phyloP scores from a whole-genome alignment of 495 filamentous ascomycete species.

The Echria macrotheca region DNA sequence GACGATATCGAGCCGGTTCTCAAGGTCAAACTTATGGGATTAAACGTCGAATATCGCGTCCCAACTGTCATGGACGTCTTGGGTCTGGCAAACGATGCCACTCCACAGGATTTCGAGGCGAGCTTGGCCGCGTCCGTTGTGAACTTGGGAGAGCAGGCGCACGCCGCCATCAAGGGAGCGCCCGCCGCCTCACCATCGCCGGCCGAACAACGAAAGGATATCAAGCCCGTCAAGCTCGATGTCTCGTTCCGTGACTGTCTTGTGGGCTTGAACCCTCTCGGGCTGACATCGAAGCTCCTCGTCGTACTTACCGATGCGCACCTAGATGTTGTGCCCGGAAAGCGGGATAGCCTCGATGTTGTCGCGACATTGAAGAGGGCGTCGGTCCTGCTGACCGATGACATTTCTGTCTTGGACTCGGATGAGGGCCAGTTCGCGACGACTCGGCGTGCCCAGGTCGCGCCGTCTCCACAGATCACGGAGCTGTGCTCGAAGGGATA shows the following conservation, averaged over 20 bases:
- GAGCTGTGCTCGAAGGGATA: slow-evolving; percentile 67
- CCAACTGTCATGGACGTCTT: slow-evolving; percentile 74
- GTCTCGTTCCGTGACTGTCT: slow-evolving; percentile 72
- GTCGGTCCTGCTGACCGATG: slow-evolving; percentile 77
- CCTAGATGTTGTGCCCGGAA: slow-evolving; percentile 57
- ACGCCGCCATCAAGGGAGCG: slow-evolving; percentile 36
- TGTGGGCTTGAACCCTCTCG: slow-evolving; percentile 79
- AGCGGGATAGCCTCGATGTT: slow-evolving; percentile 53
- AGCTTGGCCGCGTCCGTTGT: slow-evolving; percentile 75
- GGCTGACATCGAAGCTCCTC: slow-evolving; percentile 63
- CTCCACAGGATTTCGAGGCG: slow-evolving; percentile 67
- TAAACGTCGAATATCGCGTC: slow-evolving; percentile 80
- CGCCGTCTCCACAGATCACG: slow-evolving; percentile 55
- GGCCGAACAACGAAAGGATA: slow-evolving; percentile 20
- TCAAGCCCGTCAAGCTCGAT: slow-evolving; percentile 58
- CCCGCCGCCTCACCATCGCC: slow-evolving; percentile 10
- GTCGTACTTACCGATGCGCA: slow-evolving; percentile 73
- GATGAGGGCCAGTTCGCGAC: slow-evolving; percentile 36
- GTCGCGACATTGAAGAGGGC: slow-evolving; percentile 68
- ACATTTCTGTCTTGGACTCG: slow-evolving; percentile 51
- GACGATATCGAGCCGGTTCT: slow-evolving; percentile 91
- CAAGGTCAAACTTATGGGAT: slow-evolving; percentile 76
- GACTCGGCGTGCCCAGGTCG: slow-evolving; percentile 42
- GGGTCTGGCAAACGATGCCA: slow-evolving; percentile 58
- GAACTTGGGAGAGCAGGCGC: slow-evolving; percentile 61